A percentile compares a stretch with the other conserved stretches of the same genome.
phyloP scores from a whole-genome alignment of 2,329 filamentous ascomycete genomes.

The Xylaria hypoxylon region DNA sequence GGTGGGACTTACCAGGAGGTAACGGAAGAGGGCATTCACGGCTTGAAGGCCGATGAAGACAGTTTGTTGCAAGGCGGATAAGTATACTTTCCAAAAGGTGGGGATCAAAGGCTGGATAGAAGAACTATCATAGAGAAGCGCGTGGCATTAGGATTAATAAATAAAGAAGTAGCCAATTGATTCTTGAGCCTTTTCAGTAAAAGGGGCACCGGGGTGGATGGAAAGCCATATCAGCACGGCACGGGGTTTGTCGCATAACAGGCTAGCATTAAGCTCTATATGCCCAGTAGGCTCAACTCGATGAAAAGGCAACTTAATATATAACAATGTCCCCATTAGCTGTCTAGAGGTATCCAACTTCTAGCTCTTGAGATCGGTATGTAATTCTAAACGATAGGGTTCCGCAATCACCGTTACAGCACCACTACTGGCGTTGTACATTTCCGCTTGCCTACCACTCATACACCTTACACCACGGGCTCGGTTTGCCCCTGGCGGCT shows the following conservation, averaged over 20 bases:
- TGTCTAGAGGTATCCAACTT: not conserved
- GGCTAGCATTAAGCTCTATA: conserved; percentile 1
- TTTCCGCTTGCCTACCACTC: not conserved
- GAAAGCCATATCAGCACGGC: not conserved
- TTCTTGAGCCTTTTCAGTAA: not conserved
- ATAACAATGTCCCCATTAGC: not conserved
- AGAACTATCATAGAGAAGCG: not conserved
- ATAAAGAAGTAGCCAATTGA: not conserved
- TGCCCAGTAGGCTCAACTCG: not conserved
- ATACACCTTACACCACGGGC: not conserved
- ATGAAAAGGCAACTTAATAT: not conserved
- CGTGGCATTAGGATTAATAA: too few relatives aligned
- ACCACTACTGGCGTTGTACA: not conserved
- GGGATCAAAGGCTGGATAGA: not conserved
- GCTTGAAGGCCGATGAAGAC: not conserved
- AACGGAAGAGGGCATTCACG: not conserved
- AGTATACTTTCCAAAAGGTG: not conserved
- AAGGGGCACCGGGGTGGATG: not conserved
- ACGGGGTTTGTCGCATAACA: not conserved
- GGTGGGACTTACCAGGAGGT: not conserved
- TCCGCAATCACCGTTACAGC: not conserved
- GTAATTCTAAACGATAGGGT: not conserved
- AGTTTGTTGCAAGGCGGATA: not conserved
- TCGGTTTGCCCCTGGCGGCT: not conserved
- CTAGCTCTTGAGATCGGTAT: not conserved